Conservation (phyloP, 805 yeast genomes). For the Candida sakaeoensis region DNA sequence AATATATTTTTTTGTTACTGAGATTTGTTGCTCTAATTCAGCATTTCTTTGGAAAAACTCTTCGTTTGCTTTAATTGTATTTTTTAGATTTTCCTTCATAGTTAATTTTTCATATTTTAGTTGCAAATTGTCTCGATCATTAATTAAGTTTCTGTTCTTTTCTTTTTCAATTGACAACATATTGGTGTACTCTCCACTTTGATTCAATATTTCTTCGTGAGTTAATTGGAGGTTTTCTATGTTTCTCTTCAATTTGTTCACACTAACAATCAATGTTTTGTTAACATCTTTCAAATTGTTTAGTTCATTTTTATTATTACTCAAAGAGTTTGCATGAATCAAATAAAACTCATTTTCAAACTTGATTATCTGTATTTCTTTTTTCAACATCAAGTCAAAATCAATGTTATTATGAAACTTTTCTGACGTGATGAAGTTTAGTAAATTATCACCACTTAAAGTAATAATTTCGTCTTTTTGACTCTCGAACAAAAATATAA, state of each 20-base stretch:
- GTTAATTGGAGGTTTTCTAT: constrained; percentile 29
- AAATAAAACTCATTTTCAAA: constrained; percentile 38
- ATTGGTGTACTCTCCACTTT: constrained; percentile 24
- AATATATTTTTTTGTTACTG: constrained; percentile 19
- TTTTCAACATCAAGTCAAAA: constrained; percentile 14
- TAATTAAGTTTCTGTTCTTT: constrained; percentile 17
- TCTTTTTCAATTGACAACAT: constrained; percentile 18
- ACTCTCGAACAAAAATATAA: constrained; percentile 20
- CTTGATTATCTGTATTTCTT: constrained; percentile 25
- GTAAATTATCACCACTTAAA: constrained; percentile 24
- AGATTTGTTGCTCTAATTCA: constrained; percentile 34
- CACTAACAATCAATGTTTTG: constrained; percentile 26
- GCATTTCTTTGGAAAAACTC: constrained; percentile 32
- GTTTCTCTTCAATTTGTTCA: constrained; percentile 24
- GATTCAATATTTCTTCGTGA: constrained; percentile 34
- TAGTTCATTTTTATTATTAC: constrained; percentile 35
- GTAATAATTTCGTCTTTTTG: constrained; percentile 15
- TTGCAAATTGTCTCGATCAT: constrained; percentile 16
- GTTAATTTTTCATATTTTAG: constrained; percentile 27
- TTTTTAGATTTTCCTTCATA: constrained; percentile 35
- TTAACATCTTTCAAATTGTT: constrained; percentile 35
- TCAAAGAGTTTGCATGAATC: constrained; percentile 34
- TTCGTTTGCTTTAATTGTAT: constrained; percentile 37
- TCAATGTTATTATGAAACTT: constrained; percentile 13
- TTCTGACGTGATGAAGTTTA: constrained; percentile 16